These are phyloP conservation scores for Adansonia gregorii DNA, from an alignment of 441 rosid genomes.

Conservation along the genomic window DNA sequence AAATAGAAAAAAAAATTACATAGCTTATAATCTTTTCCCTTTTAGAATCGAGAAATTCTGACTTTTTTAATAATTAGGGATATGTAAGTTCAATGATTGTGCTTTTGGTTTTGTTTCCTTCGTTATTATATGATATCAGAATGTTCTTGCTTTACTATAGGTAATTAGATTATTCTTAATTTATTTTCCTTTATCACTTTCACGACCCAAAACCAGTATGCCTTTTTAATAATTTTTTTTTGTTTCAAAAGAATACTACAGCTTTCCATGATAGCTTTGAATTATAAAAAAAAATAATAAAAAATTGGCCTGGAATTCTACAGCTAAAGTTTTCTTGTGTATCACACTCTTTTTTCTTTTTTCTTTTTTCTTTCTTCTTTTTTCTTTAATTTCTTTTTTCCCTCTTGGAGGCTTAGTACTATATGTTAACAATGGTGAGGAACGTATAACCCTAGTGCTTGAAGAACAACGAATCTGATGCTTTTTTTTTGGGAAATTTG, in stretches of 20 bases:
- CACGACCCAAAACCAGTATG: conserved; percentile 3
- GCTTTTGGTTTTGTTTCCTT: conserved; percentile 9
- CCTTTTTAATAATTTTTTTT: neutral
- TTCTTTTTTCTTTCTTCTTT: neutral
- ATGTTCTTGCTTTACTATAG: conserved; percentile 7
- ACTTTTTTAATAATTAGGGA: neutral
- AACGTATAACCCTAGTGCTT: conserved; percentile 6
- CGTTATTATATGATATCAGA: neutral
- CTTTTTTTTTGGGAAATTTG: neutral
- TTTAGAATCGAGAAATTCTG: neutral
- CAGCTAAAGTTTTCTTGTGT: neutral
- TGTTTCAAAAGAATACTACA: neutral
- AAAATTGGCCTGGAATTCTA: neutral
- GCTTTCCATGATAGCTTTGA: neutral
- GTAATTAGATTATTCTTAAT: conserved; percentile 1
- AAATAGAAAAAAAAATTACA: neutral
- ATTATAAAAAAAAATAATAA: neutral
- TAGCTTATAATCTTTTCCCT: neutral
- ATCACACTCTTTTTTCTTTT: neutral
- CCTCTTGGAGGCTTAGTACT: neutral
- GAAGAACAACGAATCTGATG: conserved; percentile 16
- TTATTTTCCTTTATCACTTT: conserved; percentile 10
- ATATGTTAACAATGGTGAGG: conserved; percentile 11
- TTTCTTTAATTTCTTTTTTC: neutral
- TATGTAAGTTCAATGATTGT: neutral